Conservation (phyloP, 2,329 filamentous ascomycete genomes). For the Cordyceps militaris region DNA sequence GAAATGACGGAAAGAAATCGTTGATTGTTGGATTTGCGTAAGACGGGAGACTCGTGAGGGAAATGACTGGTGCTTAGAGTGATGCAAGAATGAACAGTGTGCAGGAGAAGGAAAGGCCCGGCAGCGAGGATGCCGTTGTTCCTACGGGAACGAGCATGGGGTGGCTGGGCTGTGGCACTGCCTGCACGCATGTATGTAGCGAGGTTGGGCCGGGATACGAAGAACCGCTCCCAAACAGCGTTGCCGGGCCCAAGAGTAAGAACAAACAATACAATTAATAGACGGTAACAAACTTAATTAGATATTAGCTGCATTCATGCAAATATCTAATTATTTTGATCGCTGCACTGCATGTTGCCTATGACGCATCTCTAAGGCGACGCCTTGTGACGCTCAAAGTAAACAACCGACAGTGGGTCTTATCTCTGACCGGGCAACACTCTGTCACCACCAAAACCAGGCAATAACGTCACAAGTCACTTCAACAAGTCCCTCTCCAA, state of each 20-base stretch:
- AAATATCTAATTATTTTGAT: background rate
- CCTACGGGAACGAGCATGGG: conserved; percentile 11
- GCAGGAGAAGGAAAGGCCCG: background rate
- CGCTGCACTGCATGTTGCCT: no score
- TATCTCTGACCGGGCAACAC: background rate
- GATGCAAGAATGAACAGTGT: background rate
- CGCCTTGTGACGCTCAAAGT: background rate
- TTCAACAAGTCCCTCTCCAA: background rate
- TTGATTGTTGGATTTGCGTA: background rate
- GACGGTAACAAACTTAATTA: background rate
- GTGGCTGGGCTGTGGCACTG: conserved; percentile 7
- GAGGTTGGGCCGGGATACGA: conserved; percentile 1
- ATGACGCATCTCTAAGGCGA: background rate
- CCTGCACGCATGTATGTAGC: background rate
- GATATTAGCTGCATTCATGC: background rate
- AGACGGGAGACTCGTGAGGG: background rate
- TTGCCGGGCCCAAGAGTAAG: background rate
- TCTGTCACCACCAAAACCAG: background rate
- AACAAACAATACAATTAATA: background rate
- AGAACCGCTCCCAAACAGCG: background rate
- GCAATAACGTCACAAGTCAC: background rate
- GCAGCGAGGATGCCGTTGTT: background rate
- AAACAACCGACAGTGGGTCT: conserved; percentile 4
- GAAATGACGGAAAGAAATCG: background rate
- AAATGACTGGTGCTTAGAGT: background rate